phyloP scores from a whole-genome alignment of 2,329 filamentous ascomycete genomes.

The Stemphylium vesicarium region DNA sequence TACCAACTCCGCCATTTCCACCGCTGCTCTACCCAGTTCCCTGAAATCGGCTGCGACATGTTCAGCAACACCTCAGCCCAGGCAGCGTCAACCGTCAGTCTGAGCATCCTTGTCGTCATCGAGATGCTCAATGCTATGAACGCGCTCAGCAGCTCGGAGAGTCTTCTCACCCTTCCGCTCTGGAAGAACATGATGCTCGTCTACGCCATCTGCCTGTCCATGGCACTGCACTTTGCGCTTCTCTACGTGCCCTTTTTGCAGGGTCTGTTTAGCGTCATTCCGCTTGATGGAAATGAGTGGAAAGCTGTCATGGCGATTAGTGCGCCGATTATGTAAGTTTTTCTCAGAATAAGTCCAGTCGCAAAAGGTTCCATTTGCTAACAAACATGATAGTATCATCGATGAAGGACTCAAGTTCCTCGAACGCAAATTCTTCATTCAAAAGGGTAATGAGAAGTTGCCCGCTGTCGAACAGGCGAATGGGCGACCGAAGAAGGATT shows the following conservation, averaged over 20 bases:
- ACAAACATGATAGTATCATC: slow-evolving; percentile 64
- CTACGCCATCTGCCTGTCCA: slow-evolving; percentile 89
- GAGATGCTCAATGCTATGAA: slow-evolving; percentile 99
- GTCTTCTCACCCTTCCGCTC: slow-evolving; percentile 88
- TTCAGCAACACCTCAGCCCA: slow-evolving; percentile 86
- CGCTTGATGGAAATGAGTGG: slow-evolving; percentile 87
- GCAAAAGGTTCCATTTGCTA: background rate
- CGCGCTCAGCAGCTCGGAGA: slow-evolving; percentile 93
- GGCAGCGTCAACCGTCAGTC: slow-evolving; percentile 88
- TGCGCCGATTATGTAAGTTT: slow-evolving; percentile 85
- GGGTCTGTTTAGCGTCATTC: slow-evolving; percentile 86
- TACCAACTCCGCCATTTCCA: slow-evolving; percentile 92
- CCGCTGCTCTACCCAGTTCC: slow-evolving; percentile 82
- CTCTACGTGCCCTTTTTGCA: slow-evolving; percentile 92
- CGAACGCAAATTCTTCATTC: slow-evolving; percentile 59
- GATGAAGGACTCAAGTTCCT: slow-evolving; percentile 83
- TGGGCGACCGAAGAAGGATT: slow-evolving; percentile 41
- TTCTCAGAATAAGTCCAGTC: background rate
- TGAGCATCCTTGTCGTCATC: slow-evolving; percentile 92
- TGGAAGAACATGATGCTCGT: slow-evolving; percentile 99
- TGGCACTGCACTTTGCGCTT: slow-evolving; percentile 92
- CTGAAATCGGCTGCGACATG: slow-evolving; percentile 90
- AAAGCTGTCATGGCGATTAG: slow-evolving; percentile 88
- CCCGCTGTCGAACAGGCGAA: slow-evolving; percentile 24
- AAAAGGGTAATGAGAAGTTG: slow-evolving; percentile 29